Percentiles rank a stretch among this genome's conserved stretches.
phyloP scores from a whole-genome alignment of 1,284 basidiomycete species.

The Phaffia rhodozyma region DNA sequence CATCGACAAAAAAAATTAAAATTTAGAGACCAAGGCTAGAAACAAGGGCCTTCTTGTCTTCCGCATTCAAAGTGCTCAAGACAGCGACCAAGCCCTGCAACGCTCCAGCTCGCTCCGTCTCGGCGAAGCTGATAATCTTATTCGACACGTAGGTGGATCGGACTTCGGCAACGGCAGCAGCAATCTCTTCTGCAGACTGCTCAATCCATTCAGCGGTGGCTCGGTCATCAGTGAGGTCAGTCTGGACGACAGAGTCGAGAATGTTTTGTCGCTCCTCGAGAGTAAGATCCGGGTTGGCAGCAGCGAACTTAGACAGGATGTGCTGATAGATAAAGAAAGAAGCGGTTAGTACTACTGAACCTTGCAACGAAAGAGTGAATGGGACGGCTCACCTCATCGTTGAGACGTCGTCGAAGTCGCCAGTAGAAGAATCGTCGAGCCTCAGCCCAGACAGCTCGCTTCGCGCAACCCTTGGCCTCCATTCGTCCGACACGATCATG shows the following conservation, averaged over 20 bases:
- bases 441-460: constrained; percentile 69
- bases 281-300: constrained; percentile 33
- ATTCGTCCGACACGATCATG: constrained; percentile 94
- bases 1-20: no score
- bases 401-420: constrained; percentile 57
- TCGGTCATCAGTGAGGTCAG: constrained; percentile 27
- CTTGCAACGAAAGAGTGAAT: neutral
- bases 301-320: constrained; percentile 34
- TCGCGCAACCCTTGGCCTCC: constrained; percentile 94
- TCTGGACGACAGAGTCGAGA: constrained; percentile 29
- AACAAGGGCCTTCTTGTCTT: constrained; percentile 20
- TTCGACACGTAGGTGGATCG: constrained; percentile 31
- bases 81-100: constrained; percentile 20
- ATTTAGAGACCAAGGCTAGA: constrained; percentile 1
- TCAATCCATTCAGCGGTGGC: constrained; percentile 36
- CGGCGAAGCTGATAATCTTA: constrained; percentile 25
- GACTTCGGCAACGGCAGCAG: constrained; percentile 19
- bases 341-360: neutral
- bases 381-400: constrained; percentile 32
- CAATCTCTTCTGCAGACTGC: constrained; percentile 22
- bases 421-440: constrained; percentile 92
- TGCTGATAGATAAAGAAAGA: constrained; percentile 21
- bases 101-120: constrained; percentile 21
- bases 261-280: constrained; percentile 32
- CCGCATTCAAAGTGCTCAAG: constrained; percentile 23